Evolutionary conservation across 2,329 filamentous ascomycete species (phyloP), one percentile per base, ranked within the genome.

Genomic region (Xylariaceae sp.): DNA sequence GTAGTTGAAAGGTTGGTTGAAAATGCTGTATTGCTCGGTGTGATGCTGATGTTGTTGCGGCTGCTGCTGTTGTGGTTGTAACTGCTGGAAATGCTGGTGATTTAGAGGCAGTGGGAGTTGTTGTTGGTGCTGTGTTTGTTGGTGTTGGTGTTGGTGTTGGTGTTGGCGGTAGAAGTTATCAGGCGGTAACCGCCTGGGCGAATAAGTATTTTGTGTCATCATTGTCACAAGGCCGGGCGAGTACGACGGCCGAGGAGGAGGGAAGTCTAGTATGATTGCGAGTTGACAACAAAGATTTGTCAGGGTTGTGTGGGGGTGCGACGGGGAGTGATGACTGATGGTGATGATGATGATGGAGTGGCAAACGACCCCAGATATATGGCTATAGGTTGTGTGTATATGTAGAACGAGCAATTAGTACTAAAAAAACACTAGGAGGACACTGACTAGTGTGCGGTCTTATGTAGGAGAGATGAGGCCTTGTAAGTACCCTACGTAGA

Each of bases 121-220:
- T 17, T 55, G 57, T 49, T 65, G 65, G 55, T 67, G 65, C 6
- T 56, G 52, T 53, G 9, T 30, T 42, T 61, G 62, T 11, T 61
- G 52, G 11, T 18, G 52, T 47, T 52, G 51, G 1, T 53, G 47
- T 13, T 34, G 39, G n/a, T 60, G 57, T 34, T 37, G 53, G 1
- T 50, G 53, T n/a, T n/a, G 54, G 9, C 44, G 68, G 57, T 72
- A 66, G 62, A 63, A 64, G 49, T 57, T 60, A 59, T 64, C 62
- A 56, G 62, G 64, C 54, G 66, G 68, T 53, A 66, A 67, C 57
- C 58, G 66, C 64, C 65, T 68, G 58, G 64, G 62, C 51, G 63
- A 53, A 62, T 68, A 68, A 59, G 51, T 67, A 62, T 70, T 68
- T 47, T 70, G 69, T 49, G 69, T 63, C 60, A 72, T 68, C 69